Evolutionary conservation across 2,329 filamentous ascomycete genomes (phyloP), one percentile per base, ranked within the genome.

Genomic region (Ascochyta fabae): DNA sequence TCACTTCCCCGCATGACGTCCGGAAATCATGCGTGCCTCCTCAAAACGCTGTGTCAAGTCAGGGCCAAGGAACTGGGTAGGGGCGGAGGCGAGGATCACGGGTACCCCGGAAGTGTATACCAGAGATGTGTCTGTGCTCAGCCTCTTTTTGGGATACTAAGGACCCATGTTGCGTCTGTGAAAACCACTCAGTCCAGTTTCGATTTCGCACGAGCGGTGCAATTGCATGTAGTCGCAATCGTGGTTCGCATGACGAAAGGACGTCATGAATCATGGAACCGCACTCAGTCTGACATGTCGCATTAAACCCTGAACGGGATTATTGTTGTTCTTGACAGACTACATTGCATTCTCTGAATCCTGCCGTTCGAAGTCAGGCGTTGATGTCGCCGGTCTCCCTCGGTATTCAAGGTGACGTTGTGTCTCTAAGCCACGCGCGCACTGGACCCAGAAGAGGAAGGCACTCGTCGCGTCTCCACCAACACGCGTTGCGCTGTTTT

Each of bases 381-480:
- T 42, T 27, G 13, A 8, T 54, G 19, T 34, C 23, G 33, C 38
- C 6, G 40, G 9, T 16, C 6, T 39, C 16, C 16, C 40, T 36
- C 40, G 31, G 22, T 39, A 47, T 29, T 48, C 31, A 51, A 15
- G 43, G 44, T 56, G 53, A 52, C 48, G 53, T 50, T 52, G 48
- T 51, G 47, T 43, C 27, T 52, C 38, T 53, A 39, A 48, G 54
- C 44, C 48, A 56, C 43, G 48, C 53, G 34, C 38, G 29, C 53
- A 31, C 54, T 48, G 48, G 26, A 22, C 62, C 29, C 57, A 57
- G 56, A 66, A 65, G 40, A 59, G 64, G 62, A 64, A 66, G 64
- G 64, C 62, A 61, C 49, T 48, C 34, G 45, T 58, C 27, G 50
- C 38, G 51, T 63, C 56, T 59, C 64, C 64, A 66, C 64, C 61